phyloP scores from a whole-genome alignment of 768 basidiomycete species.

The Russula foetens region DNA sequence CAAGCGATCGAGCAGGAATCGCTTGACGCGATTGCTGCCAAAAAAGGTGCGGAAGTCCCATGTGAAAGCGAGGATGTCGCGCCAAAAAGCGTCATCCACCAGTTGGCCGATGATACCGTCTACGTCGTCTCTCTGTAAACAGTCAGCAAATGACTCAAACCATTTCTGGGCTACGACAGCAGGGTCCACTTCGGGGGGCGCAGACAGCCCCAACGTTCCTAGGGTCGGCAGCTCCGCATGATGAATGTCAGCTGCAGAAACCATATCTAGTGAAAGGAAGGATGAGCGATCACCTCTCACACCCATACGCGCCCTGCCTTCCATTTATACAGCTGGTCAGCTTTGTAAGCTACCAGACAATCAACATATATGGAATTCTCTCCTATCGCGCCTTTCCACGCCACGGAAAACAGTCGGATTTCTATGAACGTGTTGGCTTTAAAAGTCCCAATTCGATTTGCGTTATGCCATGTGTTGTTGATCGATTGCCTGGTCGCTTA shows the following conservation, averaged over 20 bases:
- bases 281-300: neutral
- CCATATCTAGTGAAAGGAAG: neutral
- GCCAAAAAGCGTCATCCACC: slow-evolving; percentile 40
- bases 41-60: slow-evolving; percentile 57
- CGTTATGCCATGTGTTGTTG: too few species aligned
- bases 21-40: slow-evolving; percentile 31
- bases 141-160: slow-evolving; percentile 20
- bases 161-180: slow-evolving; percentile 19
- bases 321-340: slow-evolving; percentile 4
- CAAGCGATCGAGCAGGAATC: slow-evolving; percentile 43
- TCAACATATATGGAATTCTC: too few species aligned
- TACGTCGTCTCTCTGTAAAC: slow-evolving; percentile 9
- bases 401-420: too few species aligned
- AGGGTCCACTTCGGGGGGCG: slow-evolving; percentile 13
- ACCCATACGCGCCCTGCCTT: neutral
- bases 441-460: too few species aligned
- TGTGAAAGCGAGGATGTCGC: slow-evolving; percentile 53
- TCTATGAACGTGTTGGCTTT: too few species aligned
- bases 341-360: too few species aligned
- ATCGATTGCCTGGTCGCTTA: too few species aligned
- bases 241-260: slow-evolving; percentile 1
- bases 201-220: slow-evolving; percentile 15
- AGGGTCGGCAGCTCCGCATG: slow-evolving; percentile 20
- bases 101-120: slow-evolving; percentile 17
- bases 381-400: too few species aligned